These are phyloP conservation scores for Cladosporium sp. DNA, from an alignment of 2,329 filamentous ascomycete genomes.

Conservation along the genomic window DNA sequence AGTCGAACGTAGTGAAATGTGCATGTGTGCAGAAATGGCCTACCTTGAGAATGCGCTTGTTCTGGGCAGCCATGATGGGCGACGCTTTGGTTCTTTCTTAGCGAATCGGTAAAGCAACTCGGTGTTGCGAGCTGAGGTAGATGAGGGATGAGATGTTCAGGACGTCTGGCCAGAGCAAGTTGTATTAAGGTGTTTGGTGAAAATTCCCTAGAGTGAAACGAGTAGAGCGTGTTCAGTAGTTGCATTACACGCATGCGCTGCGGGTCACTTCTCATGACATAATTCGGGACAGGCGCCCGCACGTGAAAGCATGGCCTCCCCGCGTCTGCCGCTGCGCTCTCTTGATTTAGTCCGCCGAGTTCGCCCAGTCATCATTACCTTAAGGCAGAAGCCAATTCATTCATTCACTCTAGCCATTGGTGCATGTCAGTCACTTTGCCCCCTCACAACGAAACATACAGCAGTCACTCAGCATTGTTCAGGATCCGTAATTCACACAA, in stretches of 20 bases:
- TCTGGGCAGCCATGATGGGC: slow-evolving; percentile 30
- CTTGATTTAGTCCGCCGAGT: neutral
- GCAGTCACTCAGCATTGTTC: neutral
- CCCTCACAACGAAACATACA: neutral
- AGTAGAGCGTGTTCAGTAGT: neutral
- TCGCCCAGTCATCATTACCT: neutral
- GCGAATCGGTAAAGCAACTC: neutral
- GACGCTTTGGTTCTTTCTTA: neutral
- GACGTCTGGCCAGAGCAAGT: neutral
- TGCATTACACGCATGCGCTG: neutral
- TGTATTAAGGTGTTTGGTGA: neutral
- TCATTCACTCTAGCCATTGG: neutral
- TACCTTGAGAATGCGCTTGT: slow-evolving; percentile 47
- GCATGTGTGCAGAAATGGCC: neutral
- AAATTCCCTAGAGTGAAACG: neutral
- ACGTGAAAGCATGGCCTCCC: neutral
- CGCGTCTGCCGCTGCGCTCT: neutral
- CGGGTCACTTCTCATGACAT: neutral
- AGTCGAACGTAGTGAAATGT: neutral
- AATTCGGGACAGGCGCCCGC: neutral
- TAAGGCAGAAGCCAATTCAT: neutral
- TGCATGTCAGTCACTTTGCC: neutral
- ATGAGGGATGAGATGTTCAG: neutral
- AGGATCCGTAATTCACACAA: neutral
- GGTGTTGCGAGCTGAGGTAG: neutral